Evolutionary conservation across 2,329 filamentous ascomycete species (phyloP).

Genomic region (Tolypocladium tundrense): DNA sequence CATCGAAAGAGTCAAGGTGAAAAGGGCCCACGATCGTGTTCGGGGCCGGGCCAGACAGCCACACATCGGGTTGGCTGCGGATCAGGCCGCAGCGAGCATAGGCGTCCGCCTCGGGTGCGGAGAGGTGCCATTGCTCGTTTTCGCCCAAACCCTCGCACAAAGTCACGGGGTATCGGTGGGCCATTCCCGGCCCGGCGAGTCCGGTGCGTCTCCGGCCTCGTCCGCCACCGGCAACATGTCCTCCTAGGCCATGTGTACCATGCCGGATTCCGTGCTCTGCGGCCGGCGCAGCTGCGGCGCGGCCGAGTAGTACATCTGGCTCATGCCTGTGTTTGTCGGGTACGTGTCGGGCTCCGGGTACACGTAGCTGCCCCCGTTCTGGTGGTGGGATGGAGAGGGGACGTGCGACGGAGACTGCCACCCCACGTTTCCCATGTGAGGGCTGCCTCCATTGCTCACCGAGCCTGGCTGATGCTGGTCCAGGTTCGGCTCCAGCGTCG

Average conservation of each 20-base stretch:
- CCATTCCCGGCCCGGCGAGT: constrained; percentile 1
- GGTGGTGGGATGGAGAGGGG: constrained; percentile 50
- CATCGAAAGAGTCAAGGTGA: neutral
- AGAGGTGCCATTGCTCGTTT: neutral
- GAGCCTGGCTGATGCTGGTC: constrained; percentile 61
- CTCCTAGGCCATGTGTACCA: constrained; percentile 30
- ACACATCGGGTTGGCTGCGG: neutral
- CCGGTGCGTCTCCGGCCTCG: neutral
- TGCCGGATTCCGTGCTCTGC: constrained; percentile 60
- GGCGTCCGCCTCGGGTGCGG: neutral
- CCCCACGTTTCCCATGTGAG: constrained; percentile 70
- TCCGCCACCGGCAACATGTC: constrained; percentile 5
- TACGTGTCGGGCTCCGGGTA: constrained; percentile 78
- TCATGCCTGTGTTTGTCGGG: constrained; percentile 46
- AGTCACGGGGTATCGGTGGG: constrained; percentile 13
- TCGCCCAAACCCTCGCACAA: neutral
- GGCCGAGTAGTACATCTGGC: constrained; percentile 64
- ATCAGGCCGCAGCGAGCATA: neutral
- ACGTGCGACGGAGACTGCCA: constrained; percentile 82
- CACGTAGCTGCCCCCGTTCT: constrained; percentile 56
- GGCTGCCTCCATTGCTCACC: constrained; percentile 69
- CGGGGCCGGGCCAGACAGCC: neutral
- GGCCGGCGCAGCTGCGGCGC: constrained; percentile 56
- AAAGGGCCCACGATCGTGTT: neutral
- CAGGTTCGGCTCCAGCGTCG: constrained; percentile 75